phyloP scores from a whole-genome alignment of 1,284 basidiomycete genomes.

The Puccinia horiana region DNA sequence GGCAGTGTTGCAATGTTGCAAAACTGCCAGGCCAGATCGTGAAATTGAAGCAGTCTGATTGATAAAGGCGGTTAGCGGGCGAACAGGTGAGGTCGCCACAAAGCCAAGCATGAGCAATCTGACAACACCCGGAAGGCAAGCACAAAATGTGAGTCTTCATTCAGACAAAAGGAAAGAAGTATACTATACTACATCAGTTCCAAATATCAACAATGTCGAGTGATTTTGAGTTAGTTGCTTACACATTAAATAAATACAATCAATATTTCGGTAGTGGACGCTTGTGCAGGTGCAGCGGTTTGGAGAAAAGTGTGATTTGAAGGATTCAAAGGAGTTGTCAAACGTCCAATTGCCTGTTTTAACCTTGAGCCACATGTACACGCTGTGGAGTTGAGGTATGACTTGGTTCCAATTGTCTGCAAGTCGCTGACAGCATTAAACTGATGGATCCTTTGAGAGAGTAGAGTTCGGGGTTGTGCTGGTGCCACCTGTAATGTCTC shows the following conservation, averaged over 20 bases:
- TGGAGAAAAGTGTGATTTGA: not conserved
- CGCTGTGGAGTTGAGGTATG: not conserved
- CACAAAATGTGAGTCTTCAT: not conserved
- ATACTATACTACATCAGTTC: too few species aligned
- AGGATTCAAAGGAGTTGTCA: not conserved
- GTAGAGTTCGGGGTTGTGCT: too few species aligned
- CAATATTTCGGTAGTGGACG: not conserved
- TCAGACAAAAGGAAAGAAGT: too few species aligned
- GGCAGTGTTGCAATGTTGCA: not conserved
- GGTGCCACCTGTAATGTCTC: not conserved
- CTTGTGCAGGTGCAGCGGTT: not conserved
- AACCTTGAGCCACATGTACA: conserved; percentile 1
- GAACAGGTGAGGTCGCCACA: not conserved
- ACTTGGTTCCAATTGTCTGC: not conserved
- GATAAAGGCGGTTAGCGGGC: conserved; percentile 16
- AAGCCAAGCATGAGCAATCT: not conserved
- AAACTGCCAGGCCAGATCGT: conserved; percentile 22
- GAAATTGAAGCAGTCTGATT: conserved; percentile 7
- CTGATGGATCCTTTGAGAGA: not conserved
- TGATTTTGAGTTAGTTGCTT: not conserved
- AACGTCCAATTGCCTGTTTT: conserved; percentile 20
- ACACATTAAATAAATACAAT: conserved; percentile 13
- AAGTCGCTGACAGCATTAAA: not conserved
- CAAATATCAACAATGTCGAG: not conserved
- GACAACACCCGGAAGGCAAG: conserved; percentile 3